Base-by-base conservation (phyloP, 1,284 basidiomycete species). In the Cystobasidiaceae sp. region DNA sequence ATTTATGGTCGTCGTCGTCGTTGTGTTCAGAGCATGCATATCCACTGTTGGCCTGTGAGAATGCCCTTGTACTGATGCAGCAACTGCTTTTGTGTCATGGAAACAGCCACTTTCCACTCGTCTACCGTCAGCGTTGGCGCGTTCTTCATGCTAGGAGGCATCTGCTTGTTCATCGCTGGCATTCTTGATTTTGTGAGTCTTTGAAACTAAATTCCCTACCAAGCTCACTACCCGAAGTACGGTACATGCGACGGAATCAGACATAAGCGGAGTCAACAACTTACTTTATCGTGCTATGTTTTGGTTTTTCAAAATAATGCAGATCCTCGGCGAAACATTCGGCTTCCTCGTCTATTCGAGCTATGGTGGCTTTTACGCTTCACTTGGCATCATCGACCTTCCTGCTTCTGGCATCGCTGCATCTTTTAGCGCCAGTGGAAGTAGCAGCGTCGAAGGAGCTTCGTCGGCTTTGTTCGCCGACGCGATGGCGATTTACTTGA, bases 401-500 rank as follows among this genome's bases (percentile, higher is more conserved):
- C n/a, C n/a, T n/a, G n/a, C n/a, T n/a, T n/a, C n/a, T n/a, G 37
- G 37, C 37, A 39, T 39, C n/a, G 11, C 11, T 11, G 37, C 37
- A 39, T 39, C 37, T 11, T 39, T 39, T n/a, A 39, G 27, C 28
- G 43, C 41, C 7, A 46, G 49, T 21, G 41, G 44, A 23, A 33
- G 5, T 7, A 64, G 27, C 11, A 7, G 7, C 39, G 33, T 27
- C 2, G 0, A 33, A 25, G 33, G 17, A 21, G 19, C 28, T 1
- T 25, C 46, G 33, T 3, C 56, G 21, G 2, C 28, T 8, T 2
- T 23, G 0, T 9, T 33, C 62, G 67, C 67, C 52, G 60, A 60
- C 3, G 71, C 70, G 0, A 58, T 69, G n/a, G 56, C 56, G 7
- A 30, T 59, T 17, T 59, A 67, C 41, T 25, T 70, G 1, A 13